Base-by-base conservation (phyloP, 768 basidiomycete species). In the Pleurotus platypus region DNA sequence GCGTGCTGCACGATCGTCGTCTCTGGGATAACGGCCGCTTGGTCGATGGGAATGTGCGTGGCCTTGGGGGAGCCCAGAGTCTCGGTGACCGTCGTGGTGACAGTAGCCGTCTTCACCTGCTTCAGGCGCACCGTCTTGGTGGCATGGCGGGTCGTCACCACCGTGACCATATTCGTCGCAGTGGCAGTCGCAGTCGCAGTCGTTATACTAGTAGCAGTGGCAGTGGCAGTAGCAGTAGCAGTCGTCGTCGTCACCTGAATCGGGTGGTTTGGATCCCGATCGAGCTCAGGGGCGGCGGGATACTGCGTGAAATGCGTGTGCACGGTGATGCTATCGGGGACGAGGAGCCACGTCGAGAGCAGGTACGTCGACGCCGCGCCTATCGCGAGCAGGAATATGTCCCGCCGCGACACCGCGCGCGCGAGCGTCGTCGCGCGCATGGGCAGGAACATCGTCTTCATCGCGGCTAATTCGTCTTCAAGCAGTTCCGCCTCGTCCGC, bases 1-100 rank as follows among this genome's bases (percentile, higher is more conserved):
- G 85, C 86, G 57, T 90, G 89, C 20, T 82, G 76, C 12, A 84
- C 68, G 22, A 90, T 64, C 12, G 77, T 72, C 0, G 88, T 89
- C 46, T 76, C 71, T 0, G 83, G 83, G 2, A 88, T 55, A 12
- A 60, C 50, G 5, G 54, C 37, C 24, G 51, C 59, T 12, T 62
- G 55, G 27, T 63, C 61, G 9, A 61, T 38, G 3, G 30, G 30
- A 2, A 57, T 37, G 22, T 40, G 46, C 8, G 40, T 46, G 24
- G 49, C 40, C 7, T 4, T 46, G 8, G 24, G 48, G 39, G 12
- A 45, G n/a, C n/a, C 26, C 12, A 37, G 11, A 8, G 30, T 35
- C 30, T 35, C 9, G 9, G 30, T 35, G 30, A 35, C n/a, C 15
- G 49, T 50, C 46, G 15, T 43, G 16, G 58, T 24, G 27, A 30